A percentile compares a stretch with the other conserved stretches of the same genome.
Evolutionary conservation across 306 rosid species (phyloP).

Genomic region (Cucumis sativus): DNA sequence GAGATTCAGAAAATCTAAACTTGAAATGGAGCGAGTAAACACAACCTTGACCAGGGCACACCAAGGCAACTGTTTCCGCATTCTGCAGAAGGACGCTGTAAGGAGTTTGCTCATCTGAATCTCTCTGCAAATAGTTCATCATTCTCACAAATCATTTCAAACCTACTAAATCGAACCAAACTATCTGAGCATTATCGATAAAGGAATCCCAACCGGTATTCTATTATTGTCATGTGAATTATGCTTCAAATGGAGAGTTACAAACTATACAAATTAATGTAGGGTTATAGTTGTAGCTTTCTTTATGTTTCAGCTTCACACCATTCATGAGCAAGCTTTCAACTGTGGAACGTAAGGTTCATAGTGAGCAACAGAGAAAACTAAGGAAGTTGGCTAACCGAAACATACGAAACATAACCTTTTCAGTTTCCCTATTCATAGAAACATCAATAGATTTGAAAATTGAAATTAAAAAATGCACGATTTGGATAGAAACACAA

Average conservation of each 20-base stretch:
- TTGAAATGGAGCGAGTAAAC: background rate
- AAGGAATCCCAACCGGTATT: background rate
- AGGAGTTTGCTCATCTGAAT: conserved; percentile 32
- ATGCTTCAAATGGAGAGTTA: background rate
- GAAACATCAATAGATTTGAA: background rate
- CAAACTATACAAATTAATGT: background rate
- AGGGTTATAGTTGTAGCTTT: background rate
- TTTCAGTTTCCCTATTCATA: background rate
- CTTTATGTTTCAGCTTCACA: background rate
- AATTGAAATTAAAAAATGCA: background rate
- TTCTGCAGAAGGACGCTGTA: conserved; percentile 70
- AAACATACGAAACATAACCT: background rate
- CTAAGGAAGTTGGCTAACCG: background rate
- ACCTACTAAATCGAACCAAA: background rate
- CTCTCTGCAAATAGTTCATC: conserved; percentile 20
- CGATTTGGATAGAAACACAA: background rate
- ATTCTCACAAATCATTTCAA: background rate
- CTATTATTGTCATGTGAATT: background rate
- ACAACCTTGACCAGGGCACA: conserved; percentile 49
- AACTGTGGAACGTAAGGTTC: background rate
- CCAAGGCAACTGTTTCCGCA: conserved; percentile 82
- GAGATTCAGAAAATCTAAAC: background rate
- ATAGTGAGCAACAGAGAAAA: background rate
- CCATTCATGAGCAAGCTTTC: background rate
- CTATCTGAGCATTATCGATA: background rate